A percentile compares a stretch with the other conserved stretches of the same genome.
Conservation (phyloP, 805 yeast species). For the Phaffomyces opuntiae region DNA sequence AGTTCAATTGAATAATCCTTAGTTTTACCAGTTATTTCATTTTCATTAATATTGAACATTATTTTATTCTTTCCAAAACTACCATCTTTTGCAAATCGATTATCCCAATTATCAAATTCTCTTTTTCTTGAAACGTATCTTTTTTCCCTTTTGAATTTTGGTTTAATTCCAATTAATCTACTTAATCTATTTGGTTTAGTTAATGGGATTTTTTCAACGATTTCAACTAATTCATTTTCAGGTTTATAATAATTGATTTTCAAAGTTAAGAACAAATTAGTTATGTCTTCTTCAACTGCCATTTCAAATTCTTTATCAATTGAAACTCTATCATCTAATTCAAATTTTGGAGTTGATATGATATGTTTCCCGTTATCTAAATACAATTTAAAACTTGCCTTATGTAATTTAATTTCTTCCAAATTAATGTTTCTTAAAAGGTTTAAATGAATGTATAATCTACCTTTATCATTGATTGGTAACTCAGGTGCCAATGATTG, state of each 20-base stretch:
- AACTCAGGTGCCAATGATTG: constrained; percentile 13
- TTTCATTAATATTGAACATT: constrained; percentile 51
- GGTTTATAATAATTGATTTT: constrained; percentile 51
- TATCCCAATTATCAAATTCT: constrained; percentile 50
- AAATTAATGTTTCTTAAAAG: constrained; percentile 39
- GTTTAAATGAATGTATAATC: constrained; percentile 38
- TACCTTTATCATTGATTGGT: constrained; percentile 37
- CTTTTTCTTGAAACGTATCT: constrained; percentile 45
- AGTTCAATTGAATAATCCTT: constrained; percentile 50
- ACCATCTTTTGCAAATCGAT: constrained; percentile 73
- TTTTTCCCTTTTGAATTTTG: constrained; percentile 29
- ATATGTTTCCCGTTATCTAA: constrained; percentile 78
- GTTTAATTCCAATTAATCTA: constrained; percentile 35
- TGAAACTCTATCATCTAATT: constrained; percentile 24
- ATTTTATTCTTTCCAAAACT: constrained; percentile 79
- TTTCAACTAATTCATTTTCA: constrained; percentile 47
- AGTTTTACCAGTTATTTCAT: constrained; percentile 46
- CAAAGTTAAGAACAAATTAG: constrained; percentile 66
- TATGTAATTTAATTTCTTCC: constrained; percentile 37
- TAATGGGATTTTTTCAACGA: constrained; percentile 48
- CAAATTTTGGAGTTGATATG: constrained; percentile 51
- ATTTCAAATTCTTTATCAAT: constrained; percentile 76
- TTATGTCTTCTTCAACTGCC: constrained; percentile 44
- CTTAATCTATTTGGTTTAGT: constrained; percentile 36
- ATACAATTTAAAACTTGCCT: constrained; percentile 39